Percentiles rank a stretch among this genome's conserved stretches.
Evolutionary conservation across 176 grass and related monocot species (phyloP).

Genomic region (Oryza rufipogon): DNA sequence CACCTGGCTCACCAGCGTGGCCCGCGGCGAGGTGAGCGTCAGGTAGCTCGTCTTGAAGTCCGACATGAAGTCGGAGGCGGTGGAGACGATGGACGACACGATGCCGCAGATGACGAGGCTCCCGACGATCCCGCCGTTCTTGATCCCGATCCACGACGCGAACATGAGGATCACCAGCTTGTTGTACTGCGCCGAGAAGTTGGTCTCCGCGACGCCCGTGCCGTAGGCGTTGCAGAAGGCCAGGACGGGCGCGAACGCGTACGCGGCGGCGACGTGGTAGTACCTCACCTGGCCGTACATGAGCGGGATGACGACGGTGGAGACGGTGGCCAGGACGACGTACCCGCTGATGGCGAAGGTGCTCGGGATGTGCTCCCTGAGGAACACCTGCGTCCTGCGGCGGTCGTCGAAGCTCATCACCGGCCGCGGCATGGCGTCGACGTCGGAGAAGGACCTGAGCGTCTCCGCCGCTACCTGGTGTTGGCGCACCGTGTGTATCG

Average conservation of each 20-base stretch:
- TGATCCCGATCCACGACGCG: conserved; percentile 58
- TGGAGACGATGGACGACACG: conserved; percentile 68
- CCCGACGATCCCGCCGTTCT: conserved; percentile 53
- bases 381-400: conserved; percentile 53
- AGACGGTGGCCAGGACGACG: conserved; percentile 48
- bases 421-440: conserved; percentile 32
- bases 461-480: conserved; percentile 42
- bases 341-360: conserved; percentile 56
- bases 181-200: conserved; percentile 69
- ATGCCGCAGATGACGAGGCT: conserved; percentile 71
- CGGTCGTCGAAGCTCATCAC: conserved; percentile 68
- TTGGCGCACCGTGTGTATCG: conserved; percentile 52
- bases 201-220: conserved; percentile 73
- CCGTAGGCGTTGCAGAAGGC: conserved; percentile 90
- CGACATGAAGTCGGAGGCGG: conserved; percentile 69
- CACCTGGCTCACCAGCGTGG: conserved; percentile 75
- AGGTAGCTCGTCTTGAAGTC: conserved; percentile 86
- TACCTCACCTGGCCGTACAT: conserved; percentile 59
- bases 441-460: conserved; percentile 49
- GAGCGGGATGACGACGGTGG: conserved; percentile 53
- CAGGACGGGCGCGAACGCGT: conserved; percentile 65
- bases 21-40: conserved; percentile 69
- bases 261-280: conserved; percentile 67
- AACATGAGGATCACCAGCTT: conserved; percentile 77
- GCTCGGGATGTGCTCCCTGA: conserved; percentile 70